phyloP scores from a whole-genome alignment of 495 filamentous ascomycete species.

The Penicillium subrubescens region DNA sequence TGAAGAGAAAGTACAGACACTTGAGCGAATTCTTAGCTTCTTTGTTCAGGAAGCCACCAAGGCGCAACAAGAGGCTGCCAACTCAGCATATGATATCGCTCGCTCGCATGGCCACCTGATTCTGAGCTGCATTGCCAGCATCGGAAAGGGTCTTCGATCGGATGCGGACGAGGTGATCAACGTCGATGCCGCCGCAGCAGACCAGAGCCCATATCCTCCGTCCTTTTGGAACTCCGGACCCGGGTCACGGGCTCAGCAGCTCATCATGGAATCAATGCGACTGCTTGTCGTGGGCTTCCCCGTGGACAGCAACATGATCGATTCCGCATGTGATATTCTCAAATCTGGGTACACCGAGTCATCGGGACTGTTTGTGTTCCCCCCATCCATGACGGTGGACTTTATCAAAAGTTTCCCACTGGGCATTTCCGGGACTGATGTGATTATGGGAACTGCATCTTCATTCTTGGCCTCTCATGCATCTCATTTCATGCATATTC shows the following conservation, averaged over 20 bases:
- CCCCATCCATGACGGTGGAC: constrained; percentile 64
- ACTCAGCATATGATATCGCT: constrained; percentile 44
- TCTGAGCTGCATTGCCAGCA: constrained; percentile 71
- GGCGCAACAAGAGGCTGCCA: constrained; percentile 39
- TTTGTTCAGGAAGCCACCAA: constrained; percentile 48
- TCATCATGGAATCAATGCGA: constrained; percentile 57
- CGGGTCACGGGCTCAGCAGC: constrained; percentile 56
- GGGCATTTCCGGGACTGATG: constrained; percentile 68
- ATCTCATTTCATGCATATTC: constrained; percentile 56
- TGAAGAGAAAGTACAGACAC: constrained; percentile 57
- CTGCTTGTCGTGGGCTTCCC: constrained; percentile 55
- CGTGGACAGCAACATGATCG: constrained; percentile 68
- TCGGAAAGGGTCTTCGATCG: constrained; percentile 78
- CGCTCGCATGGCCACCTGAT: constrained; percentile 62
- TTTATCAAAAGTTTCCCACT: constrained; percentile 67
- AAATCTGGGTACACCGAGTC: constrained; percentile 79
- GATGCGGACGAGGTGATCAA: constrained; percentile 72
- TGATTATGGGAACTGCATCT: constrained; percentile 75
- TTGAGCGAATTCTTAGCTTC: constrained; percentile 66
- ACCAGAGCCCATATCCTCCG: constrained; percentile 38
- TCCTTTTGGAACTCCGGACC: constrained; percentile 63
- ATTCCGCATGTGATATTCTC: constrained; percentile 74
- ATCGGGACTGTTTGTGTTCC: constrained; percentile 77
- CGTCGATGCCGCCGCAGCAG: constrained; percentile 49
- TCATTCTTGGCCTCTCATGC: constrained; percentile 65